Evolutionary conservation across 2,329 filamentous ascomycete genomes (phyloP).

Genomic region (Aspergillus sp.): DNA sequence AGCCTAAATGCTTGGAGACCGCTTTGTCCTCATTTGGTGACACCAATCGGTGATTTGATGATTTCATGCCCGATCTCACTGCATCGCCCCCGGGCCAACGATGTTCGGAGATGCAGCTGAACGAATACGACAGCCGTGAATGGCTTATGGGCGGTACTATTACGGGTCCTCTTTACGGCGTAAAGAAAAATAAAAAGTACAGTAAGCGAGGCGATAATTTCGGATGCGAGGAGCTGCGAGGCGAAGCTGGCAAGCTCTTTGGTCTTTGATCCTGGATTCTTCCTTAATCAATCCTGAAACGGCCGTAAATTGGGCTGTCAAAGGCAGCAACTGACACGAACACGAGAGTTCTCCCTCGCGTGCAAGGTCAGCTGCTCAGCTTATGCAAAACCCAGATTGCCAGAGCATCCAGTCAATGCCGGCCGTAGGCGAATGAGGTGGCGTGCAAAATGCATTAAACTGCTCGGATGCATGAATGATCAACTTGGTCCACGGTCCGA

Average conservation of each 20-base stretch:
- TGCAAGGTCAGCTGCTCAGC: neutral
- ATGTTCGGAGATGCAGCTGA: neutral
- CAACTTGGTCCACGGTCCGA: conserved; percentile 4
- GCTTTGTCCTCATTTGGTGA: neutral
- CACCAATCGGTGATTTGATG: neutral
- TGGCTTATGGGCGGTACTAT: neutral
- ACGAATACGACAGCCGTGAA: neutral
- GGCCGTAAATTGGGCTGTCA: neutral
- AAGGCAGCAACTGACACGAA: neutral
- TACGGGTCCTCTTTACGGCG: neutral
- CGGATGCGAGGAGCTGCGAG: conserved; percentile 2
- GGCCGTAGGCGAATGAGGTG: neutral
- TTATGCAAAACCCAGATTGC: neutral
- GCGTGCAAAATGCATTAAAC: conserved; percentile 2
- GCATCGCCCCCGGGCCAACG: neutral
- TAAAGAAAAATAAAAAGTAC: neutral
- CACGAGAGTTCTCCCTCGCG: neutral
- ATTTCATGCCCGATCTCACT: conserved; percentile 4
- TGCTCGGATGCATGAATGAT: conserved; percentile 21
- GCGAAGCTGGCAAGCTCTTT: neutral
- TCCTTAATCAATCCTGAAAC: conserved; percentile 12
- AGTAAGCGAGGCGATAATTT: neutral
- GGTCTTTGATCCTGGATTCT: neutral
- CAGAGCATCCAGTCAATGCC: neutral
- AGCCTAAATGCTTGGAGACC: neutral